Base-by-base conservation (phyloP, 2,329 filamentous ascomycete species). In the Cordyceps cicadae region DNA sequence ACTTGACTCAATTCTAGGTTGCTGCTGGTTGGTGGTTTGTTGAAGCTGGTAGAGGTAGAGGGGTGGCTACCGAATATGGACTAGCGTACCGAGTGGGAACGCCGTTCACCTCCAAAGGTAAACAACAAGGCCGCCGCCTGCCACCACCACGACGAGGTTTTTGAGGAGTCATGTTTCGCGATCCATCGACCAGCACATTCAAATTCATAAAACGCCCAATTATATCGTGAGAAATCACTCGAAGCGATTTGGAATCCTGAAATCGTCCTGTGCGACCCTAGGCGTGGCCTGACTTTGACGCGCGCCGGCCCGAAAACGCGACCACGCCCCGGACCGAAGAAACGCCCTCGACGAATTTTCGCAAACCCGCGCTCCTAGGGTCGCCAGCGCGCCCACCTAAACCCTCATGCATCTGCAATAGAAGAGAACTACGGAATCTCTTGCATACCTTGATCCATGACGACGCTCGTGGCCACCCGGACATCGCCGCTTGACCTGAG, bases 401-500 rank as follows among this genome's bases (percentile, higher is more conserved):
- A 46, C n/a, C 26, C 50, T 4, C 49, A 59, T 59, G 57, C 32
- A 51, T n/a, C 41, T 34, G 37, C n/a, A 21, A 51, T 49, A 39
- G 46, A 45, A 21, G 14, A 19, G 15, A 54, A 46, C 7, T 8
- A 19, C 17, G 5, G 5, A 14, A 39, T 19, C 4, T 59, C 6
- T 26, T 43, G 15, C 14, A 43, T n/a, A 43, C 11, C 45, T 59
- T 54, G 79, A 81, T 86, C 83, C 83, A 87, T 87, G 85, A 87
- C 85, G 84, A 87, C 85, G 74, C 78, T 87, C 75, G 78, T 87
- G 74, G 81, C 79, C 74, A 81, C 81, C 71, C 83, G 83, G 72
- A 79, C 81, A 76, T 82, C 83, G 77, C 77, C 87, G 76, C 79
- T 86, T 82, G 77, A 83, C 72, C 77, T 86, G 79, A 87, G 83